Evolutionary conservation across 129 eudicot genomes (phyloP), one percentile per base, ranked within the genome.

Genomic region (Daucus carota): DNA sequence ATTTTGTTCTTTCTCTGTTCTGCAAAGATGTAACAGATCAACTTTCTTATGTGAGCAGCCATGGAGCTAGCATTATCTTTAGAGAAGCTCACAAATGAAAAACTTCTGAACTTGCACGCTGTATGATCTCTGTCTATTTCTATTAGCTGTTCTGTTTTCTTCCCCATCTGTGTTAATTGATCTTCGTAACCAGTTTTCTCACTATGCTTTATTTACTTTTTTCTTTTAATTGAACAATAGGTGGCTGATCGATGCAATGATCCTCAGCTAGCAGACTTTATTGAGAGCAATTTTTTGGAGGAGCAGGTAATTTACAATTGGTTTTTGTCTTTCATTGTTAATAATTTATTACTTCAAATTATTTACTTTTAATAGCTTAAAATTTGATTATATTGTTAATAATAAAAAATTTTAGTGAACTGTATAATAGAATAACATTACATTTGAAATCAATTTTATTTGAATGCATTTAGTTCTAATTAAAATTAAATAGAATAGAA

Each of bases 11-110:
- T 22, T 38, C 15, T 40, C 17, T 38, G 73, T 29, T 3, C 48
- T 69, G 48, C 9, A 69, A 41, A 69, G 31, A 66, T 29, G 40
- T 54, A 5, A 34, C 68, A 47, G 11, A 52, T 52, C 17, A 14
- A 42, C 24, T 42, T 12, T 22, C 62, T 34, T 54, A 29, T 76
- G 42, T 43, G 26, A 48, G 26, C 90, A 94, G 99, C 97, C n/a
- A 94, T 94, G 99, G 99, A 94, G 76, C 88, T 91, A 34, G 89
- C 99, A 45, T 81, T 94, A 83, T 87, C 97, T 46, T 76, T 94
- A 85, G 99, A 94, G 90, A 94, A 94, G 85, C 81, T 94, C 54
- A 80, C 83, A 41, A 94, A 94, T 42, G 94, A 85, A 78, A 94
- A 94, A 70, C 90, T 94, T 72, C 75, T 94, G 67, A 74, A 73